Evolutionary conservation across 257 asterid genomes (phyloP), one percentile per base, ranked within the genome.

Genomic region (Lithospermum erythrorhizon): DNA sequence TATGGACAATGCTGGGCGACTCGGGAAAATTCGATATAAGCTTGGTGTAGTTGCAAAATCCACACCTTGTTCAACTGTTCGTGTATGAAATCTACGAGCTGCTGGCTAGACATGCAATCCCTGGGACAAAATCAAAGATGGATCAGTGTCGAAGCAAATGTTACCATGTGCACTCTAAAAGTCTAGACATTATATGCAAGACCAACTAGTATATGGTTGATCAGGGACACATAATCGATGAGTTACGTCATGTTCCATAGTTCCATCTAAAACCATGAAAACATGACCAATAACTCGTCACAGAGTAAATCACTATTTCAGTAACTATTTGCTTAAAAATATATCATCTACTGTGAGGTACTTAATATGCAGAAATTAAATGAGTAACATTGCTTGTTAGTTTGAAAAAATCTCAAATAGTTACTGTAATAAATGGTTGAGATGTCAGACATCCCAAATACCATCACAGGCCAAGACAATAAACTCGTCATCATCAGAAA

Each of bases 81-180:
- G 3, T 74, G 88, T 69, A 90, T 72, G 61, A 78, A 90, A 76
- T 90, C 97, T 19, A 90, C 96, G 20, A 90, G 75, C 69, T 87
- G 94, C 81, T 90, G 97, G 83, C 89, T 90, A 25, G 97, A 87
- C 97, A 90, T 83, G 75, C 97, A 90, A 73, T 90, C 97, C 97
- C 97, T 90, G 80, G 57, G 55, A 65, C 58, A 29, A 54, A 63
- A 30, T 13, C n/a, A 21, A 30, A 58, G 21, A 63, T 53, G 49
- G 15, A 32, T n/a, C 61, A 14, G 18, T 13, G 49, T 11, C 49
- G 4, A 35, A 41, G 49, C 18, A 41, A 13, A 1, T 41, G 15
- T 41, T 3, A 41, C 16, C 2, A 14, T 3, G 0, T 41, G 16
- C 49, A 41, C 18, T 41, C 49, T 41, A 41, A 13, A 13, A 41